Evolutionary conservation across 257 asterid species (phyloP), one percentile per base, ranked within the genome.

Genomic region (Thymus quinquecostatus): DNA sequence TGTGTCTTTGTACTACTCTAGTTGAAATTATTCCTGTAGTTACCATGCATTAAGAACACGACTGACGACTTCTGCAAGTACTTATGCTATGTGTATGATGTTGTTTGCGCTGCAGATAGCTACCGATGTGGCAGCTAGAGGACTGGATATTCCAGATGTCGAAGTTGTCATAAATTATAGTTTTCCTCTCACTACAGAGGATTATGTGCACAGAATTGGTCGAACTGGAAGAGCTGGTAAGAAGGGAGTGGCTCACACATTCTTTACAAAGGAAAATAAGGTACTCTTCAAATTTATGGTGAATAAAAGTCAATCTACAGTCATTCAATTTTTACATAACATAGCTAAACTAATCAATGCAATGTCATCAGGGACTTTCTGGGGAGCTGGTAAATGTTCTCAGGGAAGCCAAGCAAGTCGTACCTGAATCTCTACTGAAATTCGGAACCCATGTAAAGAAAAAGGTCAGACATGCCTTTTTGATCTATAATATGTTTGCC

Each of bases 221-320:
- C 90, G 99, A 76, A 94, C 99, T 34, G 99, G 99, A 62, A 81
- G 99, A 74, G 99, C 98, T 68, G 99, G 99, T 80, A 94, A 94
- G 79, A 94, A 94, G 79, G 99, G 99, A 73, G 98, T 94, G 65
- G 99, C 99, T 55, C 99, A 94, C 87, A 94, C 99, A 64, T 94
- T 94, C 88, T 94, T 94, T 78, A 94, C 92, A 0, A 88, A 88
- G 87, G 99, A 94, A 33, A 94, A 94, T 80, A 94, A 89, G 96
- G 98, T 93, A 77, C 60, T 57, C 66, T 58, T 6, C 43, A 48
- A 60, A 53, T 12, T 71, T 41, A 11, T n/a, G 29, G 60, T 54
- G 10, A 50, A 70, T 32, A 41, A 60, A 43, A 10, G 41, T 7
- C 27, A 50, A 28, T 44, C 36, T 64, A 4, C 66, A 32, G 30